Percentiles rank a stretch among this genome's conserved stretches.
Conservation (phyloP, 805 yeast genomes). For the Teunomyces pallodes region DNA sequence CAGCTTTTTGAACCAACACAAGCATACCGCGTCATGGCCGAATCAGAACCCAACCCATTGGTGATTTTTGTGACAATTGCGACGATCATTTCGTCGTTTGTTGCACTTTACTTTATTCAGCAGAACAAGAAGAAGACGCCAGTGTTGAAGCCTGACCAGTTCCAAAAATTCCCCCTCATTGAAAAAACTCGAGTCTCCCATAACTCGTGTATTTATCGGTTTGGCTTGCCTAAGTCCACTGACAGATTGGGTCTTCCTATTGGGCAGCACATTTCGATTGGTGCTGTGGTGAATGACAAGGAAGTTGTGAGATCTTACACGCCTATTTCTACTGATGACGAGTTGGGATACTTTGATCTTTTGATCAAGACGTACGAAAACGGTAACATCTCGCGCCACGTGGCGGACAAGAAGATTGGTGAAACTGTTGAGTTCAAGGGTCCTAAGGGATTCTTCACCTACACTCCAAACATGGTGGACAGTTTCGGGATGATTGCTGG, state of each 20-base stretch:
- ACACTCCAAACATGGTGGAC: constrained; percentile 73
- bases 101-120: constrained; percentile 33
- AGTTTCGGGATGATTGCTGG: constrained; percentile 91
- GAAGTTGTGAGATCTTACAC: constrained; percentile 86
- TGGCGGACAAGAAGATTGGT: constrained; percentile 73
- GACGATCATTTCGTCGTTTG: constrained; percentile 31
- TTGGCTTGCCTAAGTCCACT: constrained; percentile 71
- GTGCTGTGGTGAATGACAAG: constrained; percentile 73
- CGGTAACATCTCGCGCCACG: constrained; percentile 78
- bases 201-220: constrained; percentile 80
- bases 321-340: constrained; percentile 79
- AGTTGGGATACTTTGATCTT: constrained; percentile 79
- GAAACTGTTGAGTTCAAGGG: constrained; percentile 78
- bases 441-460: constrained; percentile 86
- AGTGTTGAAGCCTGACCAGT: constrained; percentile 63
- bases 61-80: constrained; percentile 40
- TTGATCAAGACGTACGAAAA: constrained; percentile 81
- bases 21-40: constrained; percentile 16
- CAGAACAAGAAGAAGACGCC: constrained; percentile 39
- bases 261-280: constrained; percentile 89
- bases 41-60: constrained; percentile 39
- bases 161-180: constrained; percentile 76
- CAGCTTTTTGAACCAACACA: neutral
- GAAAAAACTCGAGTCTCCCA: constrained; percentile 73
- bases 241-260: constrained; percentile 85